Percentiles rank a stretch among this genome's conserved stretches.
phyloP scores from a whole-genome alignment of 1,284 basidiomycete species.

The Naganishia cerealis region DNA sequence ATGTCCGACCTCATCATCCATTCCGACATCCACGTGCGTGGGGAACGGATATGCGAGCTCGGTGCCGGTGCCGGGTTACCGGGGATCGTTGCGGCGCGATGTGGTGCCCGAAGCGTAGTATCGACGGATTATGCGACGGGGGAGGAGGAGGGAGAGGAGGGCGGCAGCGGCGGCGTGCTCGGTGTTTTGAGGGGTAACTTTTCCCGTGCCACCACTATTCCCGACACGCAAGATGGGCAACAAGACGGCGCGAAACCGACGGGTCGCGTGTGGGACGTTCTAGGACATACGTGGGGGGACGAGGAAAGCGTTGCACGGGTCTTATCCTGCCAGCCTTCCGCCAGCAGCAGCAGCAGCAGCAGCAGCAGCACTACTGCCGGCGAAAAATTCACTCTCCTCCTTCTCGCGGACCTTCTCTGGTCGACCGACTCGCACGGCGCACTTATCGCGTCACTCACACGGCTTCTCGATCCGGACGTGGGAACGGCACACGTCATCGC shows the following conservation, averaged over 20 bases:
- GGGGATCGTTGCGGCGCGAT: constrained; percentile 40
- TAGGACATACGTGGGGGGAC: constrained; percentile 33
- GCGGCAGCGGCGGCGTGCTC: constrained; percentile 22
- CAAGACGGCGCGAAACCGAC: too few relatives aligned
- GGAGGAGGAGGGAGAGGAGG: neutral
- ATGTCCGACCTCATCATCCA: constrained; percentile 46
- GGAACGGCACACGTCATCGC: constrained; percentile 48
- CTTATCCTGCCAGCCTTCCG: neutral
- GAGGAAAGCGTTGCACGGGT: neutral
- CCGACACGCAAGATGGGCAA: constrained; percentile 1
- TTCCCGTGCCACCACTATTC: neutral
- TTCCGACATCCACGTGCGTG: constrained; percentile 34
- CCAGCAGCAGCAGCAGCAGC: neutral
- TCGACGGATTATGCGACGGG: constrained; percentile 50
- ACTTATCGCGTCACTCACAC: constrained; percentile 44
- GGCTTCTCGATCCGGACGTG: constrained; percentile 37
- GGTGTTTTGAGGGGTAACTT: constrained; percentile 33
- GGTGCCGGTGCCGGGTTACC: constrained; percentile 51
- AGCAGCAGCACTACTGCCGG: neutral
- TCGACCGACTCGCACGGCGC: constrained; percentile 42
- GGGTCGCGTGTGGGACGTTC: constrained; percentile 12
- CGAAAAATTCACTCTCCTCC: constrained; percentile 42
- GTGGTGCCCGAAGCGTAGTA: constrained; percentile 39
- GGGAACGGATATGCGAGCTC: constrained; percentile 43
- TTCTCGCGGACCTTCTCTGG: constrained; percentile 52